A percentile compares a stretch with the other conserved stretches of the same genome.
Conservation (phyloP, 2,329 filamentous ascomycete genomes). For the Calonectria hawksworthii region DNA sequence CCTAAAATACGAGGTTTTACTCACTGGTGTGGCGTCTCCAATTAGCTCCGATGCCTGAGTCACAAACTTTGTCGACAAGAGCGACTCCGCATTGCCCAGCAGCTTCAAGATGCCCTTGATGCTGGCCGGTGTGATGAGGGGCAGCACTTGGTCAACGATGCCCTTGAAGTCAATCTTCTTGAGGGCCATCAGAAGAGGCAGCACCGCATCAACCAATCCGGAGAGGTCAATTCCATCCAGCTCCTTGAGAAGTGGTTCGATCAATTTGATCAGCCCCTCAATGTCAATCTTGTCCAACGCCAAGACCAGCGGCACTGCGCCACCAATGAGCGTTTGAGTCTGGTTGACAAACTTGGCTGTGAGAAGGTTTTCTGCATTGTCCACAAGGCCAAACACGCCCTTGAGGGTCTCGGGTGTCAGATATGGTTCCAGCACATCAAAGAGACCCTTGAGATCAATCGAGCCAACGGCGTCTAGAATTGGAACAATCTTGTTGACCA, state of each 20-base stretch:
- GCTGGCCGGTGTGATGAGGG: conserved; percentile 56
- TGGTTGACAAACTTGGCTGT: conserved; percentile 57
- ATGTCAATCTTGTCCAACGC: conserved; percentile 55
- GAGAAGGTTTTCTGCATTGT: conserved; percentile 55
- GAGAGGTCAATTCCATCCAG: conserved; percentile 52
- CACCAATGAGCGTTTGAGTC: conserved; percentile 55
- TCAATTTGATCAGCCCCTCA: conserved; percentile 51
- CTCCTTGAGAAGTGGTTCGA: conserved; percentile 53
- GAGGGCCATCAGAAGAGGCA: conserved; percentile 54
- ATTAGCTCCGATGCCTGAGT: conserved; percentile 59
- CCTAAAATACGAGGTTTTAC: background rate
- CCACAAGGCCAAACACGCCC: conserved; percentile 53
- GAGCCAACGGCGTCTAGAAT: conserved; percentile 49
- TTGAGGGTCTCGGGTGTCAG: conserved; percentile 51
- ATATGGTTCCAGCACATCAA: conserved; percentile 51
- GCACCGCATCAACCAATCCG: conserved; percentile 51
- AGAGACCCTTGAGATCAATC: conserved; percentile 52
- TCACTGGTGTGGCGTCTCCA: conserved; percentile 43
- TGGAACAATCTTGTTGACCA: conserved; percentile 48
- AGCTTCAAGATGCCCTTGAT: conserved; percentile 54
- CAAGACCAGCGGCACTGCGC: conserved; percentile 54
- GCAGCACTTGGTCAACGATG: conserved; percentile 53
- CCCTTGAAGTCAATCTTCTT: conserved; percentile 55
- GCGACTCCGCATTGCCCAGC: conserved; percentile 54
- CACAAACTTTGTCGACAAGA: conserved; percentile 57